Base-by-base conservation (phyloP, 805 yeast species). In the Sungouiozyma ichnusensis region DNA sequence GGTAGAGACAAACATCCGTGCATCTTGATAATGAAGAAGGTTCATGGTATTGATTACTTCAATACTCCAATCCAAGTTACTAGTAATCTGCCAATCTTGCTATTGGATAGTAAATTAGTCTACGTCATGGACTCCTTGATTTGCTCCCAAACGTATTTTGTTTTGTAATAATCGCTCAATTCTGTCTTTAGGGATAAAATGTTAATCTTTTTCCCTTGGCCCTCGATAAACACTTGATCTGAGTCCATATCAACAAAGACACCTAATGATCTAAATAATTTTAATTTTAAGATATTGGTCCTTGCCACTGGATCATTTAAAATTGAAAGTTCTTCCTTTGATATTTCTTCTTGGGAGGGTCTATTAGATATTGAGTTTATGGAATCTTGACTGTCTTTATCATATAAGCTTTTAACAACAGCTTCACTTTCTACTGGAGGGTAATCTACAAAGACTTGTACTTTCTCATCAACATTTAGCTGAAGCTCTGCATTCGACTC, bases 121-220 rank as follows among this genome's bases (percentile, higher is more conserved):
- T 18, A 17, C 7, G 15, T 4, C 18, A 36, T 33, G 36, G 20
- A 19, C 17, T 18, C 15, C 35, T 20, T 42, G 18, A 44, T 20
- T 41, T 73, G 71, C 46, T 83, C 92, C 95, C 95, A 85, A 27
- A 85, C 73, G 55, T 75, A 81, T 53, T 85, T 84, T 13, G 85
- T 73, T 24, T 82, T 72, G 58, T 82, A 84, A 52, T 71, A 80
- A 44, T 78, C 79, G 51, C 82, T 76, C 47, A 78, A 75, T 44
- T 75, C 54, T 39, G 62, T 66, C 19, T 68, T 72, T 27, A 77
- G 69, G 20, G 74, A 71, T 40, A 81, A 59, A 7, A 74, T 64
- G 49, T 72, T 74, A 1, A 77, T 62, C 20, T 65, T 57, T 38
- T 72, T 72, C 20, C 37, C 24, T 11, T 18, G 37, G 17, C 34